Conservation (phyloP, 345 rosid species). For the Citrus sp. region DNA sequence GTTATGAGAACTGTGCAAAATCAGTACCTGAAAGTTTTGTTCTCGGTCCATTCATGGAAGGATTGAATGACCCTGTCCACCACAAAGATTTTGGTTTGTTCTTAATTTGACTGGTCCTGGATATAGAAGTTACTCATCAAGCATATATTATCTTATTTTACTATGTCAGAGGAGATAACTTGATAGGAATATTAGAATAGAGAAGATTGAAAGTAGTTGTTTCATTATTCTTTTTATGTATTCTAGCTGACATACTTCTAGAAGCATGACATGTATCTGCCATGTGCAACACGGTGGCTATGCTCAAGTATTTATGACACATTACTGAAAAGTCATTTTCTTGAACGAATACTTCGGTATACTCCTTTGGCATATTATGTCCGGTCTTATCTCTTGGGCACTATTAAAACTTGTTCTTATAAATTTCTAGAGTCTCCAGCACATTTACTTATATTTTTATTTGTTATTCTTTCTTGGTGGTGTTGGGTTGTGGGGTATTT, state of each 20-base stretch:
- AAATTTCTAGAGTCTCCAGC: no score
- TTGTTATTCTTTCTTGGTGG: not conserved
- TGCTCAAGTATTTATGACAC: not conserved
- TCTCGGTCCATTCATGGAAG: constrained; percentile 82
- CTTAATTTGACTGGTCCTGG: constrained; percentile 9
- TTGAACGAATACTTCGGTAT: not conserved
- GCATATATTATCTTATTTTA: not conserved
- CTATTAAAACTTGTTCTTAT: no score
- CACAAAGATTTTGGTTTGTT: constrained; percentile 90
- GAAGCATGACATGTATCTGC: not conserved
- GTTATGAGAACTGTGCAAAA: constrained; percentile 48
- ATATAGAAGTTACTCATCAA: constrained; percentile 1
- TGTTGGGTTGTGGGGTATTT: no score
- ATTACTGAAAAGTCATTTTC: not conserved
- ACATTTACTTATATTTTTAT: not conserved
- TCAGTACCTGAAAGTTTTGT: constrained; percentile 69
- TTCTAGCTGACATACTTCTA: not conserved
- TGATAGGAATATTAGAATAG: not conserved
- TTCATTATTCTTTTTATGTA: not conserved
- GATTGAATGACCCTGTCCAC: constrained; percentile 78
- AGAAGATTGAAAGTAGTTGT: not conserved
- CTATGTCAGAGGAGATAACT: not conserved
- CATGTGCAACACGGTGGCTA: not conserved
- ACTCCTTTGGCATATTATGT: no score
- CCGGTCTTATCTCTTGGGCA: not conserved